A percentile compares a stretch with the other conserved stretches of the same genome.
Conservation (phyloP, 2,329 filamentous ascomycete species). For the Fusarium metavorans region DNA sequence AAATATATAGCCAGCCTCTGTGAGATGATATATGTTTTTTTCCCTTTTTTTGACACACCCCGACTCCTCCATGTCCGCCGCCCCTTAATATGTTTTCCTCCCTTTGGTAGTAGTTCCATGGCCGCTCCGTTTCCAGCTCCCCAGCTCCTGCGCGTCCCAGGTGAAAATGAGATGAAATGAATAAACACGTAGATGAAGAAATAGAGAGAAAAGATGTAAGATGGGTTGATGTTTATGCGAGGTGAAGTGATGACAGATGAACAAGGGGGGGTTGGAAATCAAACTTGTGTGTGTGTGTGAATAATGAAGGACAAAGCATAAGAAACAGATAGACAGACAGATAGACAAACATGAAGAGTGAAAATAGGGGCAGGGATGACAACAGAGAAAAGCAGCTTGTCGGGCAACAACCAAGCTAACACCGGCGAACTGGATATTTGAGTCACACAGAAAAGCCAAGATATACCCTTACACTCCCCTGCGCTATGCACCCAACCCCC, state of each 20-base stretch:
- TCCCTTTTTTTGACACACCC: slow-evolving; percentile 42
- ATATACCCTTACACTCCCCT: slow-evolving; percentile 57
- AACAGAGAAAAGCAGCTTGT: slow-evolving; percentile 44
- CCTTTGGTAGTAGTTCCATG: slow-evolving; percentile 15
- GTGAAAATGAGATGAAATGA: slow-evolving; percentile 33
- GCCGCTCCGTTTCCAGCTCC: slow-evolving; percentile 44
- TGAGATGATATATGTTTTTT: slow-evolving; percentile 29
- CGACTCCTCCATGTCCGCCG: slow-evolving; percentile 44
- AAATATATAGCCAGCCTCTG: slow-evolving; percentile 40
- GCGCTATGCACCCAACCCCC: slow-evolving; percentile 58
- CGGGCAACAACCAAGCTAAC: slow-evolving; percentile 37
- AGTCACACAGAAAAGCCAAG: slow-evolving; percentile 54
- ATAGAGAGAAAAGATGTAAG: slow-evolving; percentile 24
- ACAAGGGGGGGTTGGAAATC: slow-evolving; percentile 12
- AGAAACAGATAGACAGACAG: slow-evolving; percentile 16
- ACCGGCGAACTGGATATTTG: slow-evolving; percentile 48
- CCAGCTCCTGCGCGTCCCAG: slow-evolving; percentile 44
- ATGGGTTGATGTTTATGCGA: slow-evolving; percentile 15
- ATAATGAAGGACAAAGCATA: slow-evolving; percentile 11
- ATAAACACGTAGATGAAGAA: slow-evolving; percentile 34
- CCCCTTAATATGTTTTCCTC: slow-evolving; percentile 21
- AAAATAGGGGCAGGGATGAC: slow-evolving; percentile 30
- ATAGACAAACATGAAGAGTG: slow-evolving; percentile 26
- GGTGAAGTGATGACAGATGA: slow-evolving; percentile 24
- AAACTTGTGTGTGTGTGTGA: slow-evolving; percentile 7